These are phyloP conservation scores for Naganishia vaughanmartiniae DNA, from an alignment of 768 basidiomycete genomes.

Conservation along the genomic window DNA sequence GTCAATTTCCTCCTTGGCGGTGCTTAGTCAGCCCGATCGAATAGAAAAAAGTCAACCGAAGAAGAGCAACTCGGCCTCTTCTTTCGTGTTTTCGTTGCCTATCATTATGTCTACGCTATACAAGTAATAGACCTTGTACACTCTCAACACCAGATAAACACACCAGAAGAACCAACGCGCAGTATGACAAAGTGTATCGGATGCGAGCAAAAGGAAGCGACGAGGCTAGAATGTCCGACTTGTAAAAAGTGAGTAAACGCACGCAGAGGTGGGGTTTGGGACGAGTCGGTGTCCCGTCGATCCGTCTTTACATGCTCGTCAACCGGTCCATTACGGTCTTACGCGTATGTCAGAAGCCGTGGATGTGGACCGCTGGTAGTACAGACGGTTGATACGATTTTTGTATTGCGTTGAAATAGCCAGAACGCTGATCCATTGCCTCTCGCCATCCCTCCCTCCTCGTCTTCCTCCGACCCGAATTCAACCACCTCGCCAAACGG, in stretches of 20 bases:
- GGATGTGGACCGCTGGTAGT: conserved; percentile 3
- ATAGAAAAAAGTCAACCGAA: conserved; percentile 11
- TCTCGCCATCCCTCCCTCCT: neutral
- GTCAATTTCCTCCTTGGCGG: neutral
- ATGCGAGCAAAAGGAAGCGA: conserved; percentile 72
- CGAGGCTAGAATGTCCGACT: conserved; percentile 84
- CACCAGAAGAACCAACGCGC: neutral
- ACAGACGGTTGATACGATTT: conserved; percentile 18
- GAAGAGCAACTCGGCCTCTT: neutral
- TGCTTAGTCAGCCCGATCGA: conserved; percentile 4
- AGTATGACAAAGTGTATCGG: conserved; percentile 48
- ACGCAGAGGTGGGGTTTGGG: too few species aligned
- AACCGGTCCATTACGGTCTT: too few species aligned
- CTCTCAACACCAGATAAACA: neutral
- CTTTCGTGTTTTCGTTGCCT: too few species aligned
- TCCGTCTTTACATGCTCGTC: too few species aligned
- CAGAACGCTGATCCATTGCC: conserved; percentile 61
- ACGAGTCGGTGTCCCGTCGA: too few species aligned
- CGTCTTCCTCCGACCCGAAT: neutral
- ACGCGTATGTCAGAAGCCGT: too few species aligned
- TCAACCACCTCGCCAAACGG: neutral
- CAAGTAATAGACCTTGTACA: neutral
- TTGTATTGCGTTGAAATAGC: conserved; percentile 68
- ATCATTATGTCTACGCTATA: neutral
- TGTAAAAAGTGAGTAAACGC: conserved; percentile 72